Evolutionary conservation across 306 rosid species (phyloP).

Genomic region (Parietaria judaica): DNA sequence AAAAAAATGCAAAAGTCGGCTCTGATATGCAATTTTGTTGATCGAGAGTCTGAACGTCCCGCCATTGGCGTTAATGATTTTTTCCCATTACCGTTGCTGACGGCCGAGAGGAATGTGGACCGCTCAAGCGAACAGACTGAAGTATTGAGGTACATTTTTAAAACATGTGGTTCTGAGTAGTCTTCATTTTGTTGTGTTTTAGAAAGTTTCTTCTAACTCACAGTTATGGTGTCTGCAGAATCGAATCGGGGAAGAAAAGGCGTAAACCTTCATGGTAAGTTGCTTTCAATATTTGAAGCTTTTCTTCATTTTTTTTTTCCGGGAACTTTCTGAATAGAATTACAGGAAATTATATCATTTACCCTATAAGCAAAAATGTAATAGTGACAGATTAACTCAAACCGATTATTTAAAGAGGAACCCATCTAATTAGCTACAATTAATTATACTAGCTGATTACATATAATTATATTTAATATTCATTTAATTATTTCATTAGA

Average conservation of each 20-base stretch:
- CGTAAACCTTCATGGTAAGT: constrained; percentile 18
- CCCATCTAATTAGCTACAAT: no score
- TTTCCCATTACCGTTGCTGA: constrained; percentile 34
- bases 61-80: constrained; percentile 57
- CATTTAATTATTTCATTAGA: no score
- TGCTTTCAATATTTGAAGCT: neutral
- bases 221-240: constrained; percentile 5
- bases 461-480: no score
- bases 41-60: constrained; percentile 82
- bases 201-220: constrained; percentile 9
- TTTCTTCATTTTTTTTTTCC: neutral
- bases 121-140: constrained; percentile 27
- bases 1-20: constrained; percentile 54
- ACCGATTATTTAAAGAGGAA: no score
- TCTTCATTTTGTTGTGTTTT: constrained; percentile 7
- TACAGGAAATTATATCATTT: neutral
- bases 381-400: no score
- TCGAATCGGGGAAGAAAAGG: constrained; percentile 10
- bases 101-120: constrained; percentile 18
- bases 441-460: no score
- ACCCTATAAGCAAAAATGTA: neutral
- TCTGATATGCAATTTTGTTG: constrained; percentile 65
- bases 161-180: neutral
- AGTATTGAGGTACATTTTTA: constrained; percentile 34
- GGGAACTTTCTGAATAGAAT: neutral